Evolutionary conservation across 108 stramenopile species (phyloP), one percentile per base, ranked within the genome.

Genomic region (Pseudonitzschia delicatissima): DNA sequence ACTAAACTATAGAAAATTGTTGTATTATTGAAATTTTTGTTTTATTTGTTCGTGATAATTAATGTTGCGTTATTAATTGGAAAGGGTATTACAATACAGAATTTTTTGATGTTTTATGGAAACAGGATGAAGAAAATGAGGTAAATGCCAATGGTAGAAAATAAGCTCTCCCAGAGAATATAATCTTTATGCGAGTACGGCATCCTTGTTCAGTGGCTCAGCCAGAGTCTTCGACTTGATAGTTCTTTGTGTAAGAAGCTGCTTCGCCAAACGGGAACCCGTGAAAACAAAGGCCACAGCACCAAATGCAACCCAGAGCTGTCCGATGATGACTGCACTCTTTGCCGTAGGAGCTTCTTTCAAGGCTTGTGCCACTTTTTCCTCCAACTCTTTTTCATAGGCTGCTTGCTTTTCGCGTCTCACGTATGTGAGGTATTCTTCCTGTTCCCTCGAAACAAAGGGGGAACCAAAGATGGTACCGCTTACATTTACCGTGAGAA

Each of bases 381-480:
- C 44, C 23, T 62, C 53, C 62, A 62, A 55, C 55, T 53, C 51
- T 49, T 71, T 48, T 11, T 33, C 60, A 40, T 61, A 61, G 20
- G 60, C 60, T 27, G 62, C 70, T 26, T 40, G 51, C 48, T 71
- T 49, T 31, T 71, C 35, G 21, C 42, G 49, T 33, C 70, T 62
- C 11, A 71, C 53, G 28, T 55, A 62, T 50, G 62, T 62, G 28
- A 74, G 18, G 61, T 74, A 74, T 33, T 67, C 35, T 45, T 65
- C 66, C 35, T 74, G 73, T 57, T 62, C 60, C 21, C 34, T 62
- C 9, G 73, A 52, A 40, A 74, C 66, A 26, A 55, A 40, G 31
- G 57, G 42, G 4, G 73, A 67, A 1, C 74, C 74, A 58, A 68
- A 75, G 4, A 62, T n/a, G 32, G 50, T 64, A n/a, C 66, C 74